phyloP scores from a whole-genome alignment of 2,329 filamentous ascomycete genomes.

The Alternaria incomplexa region DNA sequence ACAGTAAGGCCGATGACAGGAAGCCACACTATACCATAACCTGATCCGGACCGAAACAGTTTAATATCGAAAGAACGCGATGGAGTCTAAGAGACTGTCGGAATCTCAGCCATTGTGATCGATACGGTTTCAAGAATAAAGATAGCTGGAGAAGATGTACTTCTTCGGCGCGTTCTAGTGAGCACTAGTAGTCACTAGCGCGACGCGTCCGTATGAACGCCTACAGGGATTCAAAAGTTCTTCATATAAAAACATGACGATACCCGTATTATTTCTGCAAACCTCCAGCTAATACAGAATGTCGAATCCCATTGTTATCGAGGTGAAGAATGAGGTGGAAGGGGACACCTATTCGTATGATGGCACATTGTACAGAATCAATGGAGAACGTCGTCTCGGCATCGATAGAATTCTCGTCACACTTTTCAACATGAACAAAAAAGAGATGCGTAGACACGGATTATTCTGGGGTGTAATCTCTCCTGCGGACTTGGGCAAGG shows the following conservation, averaged over 20 bases:
- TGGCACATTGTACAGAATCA: neutral
- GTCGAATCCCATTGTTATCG: neutral
- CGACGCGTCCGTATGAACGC: neutral
- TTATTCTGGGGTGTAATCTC: neutral
- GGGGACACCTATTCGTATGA: neutral
- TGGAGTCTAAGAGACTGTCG: neutral
- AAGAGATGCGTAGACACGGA: neutral
- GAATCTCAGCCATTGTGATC: neutral
- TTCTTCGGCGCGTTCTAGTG: neutral
- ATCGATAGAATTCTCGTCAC: neutral
- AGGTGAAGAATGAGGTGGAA: neutral
- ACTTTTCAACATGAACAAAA: neutral
- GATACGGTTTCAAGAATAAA: neutral
- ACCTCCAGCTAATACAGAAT: neutral
- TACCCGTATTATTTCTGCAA: neutral
- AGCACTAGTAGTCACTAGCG: neutral
- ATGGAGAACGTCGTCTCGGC: neutral
- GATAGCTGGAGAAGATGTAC: neutral
- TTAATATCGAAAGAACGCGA: neutral
- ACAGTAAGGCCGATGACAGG: neutral
- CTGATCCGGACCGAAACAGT: neutral
- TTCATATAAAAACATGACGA: neutral
- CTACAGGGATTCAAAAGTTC: neutral
- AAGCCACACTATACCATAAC: neutral
- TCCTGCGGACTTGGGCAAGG: neutral